A percentile compares a stretch with the other conserved stretches of the same genome.
phyloP scores from a whole-genome alignment of 352 stramenopile species.

The Phytopythium boreale region DNA sequence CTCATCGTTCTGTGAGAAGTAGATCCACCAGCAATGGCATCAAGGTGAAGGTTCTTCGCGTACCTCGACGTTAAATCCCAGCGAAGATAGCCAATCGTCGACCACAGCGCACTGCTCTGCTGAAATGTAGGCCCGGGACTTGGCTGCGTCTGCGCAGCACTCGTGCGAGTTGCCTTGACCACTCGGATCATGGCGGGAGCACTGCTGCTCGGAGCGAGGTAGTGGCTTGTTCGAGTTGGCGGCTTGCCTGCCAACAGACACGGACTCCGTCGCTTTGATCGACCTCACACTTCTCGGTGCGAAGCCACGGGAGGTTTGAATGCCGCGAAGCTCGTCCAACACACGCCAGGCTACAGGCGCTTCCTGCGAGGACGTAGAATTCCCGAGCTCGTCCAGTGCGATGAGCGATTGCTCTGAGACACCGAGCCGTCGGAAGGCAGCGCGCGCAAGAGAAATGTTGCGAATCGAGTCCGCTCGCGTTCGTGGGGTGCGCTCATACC shows the following conservation, averaged over 20 bases:
- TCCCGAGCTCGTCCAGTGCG: not conserved
- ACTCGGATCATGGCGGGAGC: not conserved
- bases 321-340: constrained; percentile 1
- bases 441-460: constrained; percentile 14
- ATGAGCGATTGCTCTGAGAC: not conserved
- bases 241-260: not conserved
- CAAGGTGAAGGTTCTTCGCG: constrained; percentile 1
- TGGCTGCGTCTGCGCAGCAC: not conserved
- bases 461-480: constrained; percentile 11
- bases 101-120: constrained; percentile 24
- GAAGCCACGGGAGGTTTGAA: not conserved
- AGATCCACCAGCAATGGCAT: not conserved
- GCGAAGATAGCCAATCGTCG: constrained; percentile 21
- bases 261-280: not conserved
- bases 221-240: not conserved
- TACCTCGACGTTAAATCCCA: constrained; percentile 16
- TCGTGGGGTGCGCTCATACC: constrained; percentile 3
- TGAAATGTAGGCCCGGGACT: not conserved
- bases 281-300: not conserved
- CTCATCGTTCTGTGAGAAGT: not conserved
- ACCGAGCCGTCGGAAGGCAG: constrained; percentile 9
- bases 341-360: not conserved
- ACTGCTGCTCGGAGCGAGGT: not conserved
- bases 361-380: not conserved
- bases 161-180: not conserved